Percentiles rank a stretch among this genome's conserved stretches.
Conservation (phyloP, 805 yeast species). For the Schwanniomyces polymorphus region DNA sequence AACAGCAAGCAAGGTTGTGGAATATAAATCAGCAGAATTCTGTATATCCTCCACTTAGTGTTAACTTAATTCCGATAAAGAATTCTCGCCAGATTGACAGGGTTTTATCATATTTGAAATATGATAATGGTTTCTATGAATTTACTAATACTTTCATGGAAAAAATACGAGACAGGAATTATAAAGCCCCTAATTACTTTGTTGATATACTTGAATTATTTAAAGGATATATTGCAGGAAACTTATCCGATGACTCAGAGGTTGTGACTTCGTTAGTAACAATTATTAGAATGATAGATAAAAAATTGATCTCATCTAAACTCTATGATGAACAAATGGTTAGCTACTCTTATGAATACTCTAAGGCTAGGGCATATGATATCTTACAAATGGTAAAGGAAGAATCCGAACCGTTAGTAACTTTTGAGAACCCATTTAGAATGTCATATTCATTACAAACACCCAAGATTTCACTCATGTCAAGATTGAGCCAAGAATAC, state of each 20-base stretch:
- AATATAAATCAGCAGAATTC: constrained; percentile 24
- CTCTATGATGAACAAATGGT: background rate
- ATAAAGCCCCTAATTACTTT: constrained; percentile 15
- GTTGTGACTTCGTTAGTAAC: constrained; percentile 48
- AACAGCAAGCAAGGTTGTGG: constrained; percentile 52
- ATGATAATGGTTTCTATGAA: constrained; percentile 13
- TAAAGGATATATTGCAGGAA: constrained; percentile 57
- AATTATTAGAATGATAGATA: constrained; percentile 29
- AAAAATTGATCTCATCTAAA: constrained; percentile 1
- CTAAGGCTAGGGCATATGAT: constrained; percentile 55
- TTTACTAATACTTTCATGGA: constrained; percentile 20
- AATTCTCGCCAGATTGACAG: constrained; percentile 10
- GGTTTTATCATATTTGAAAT: constrained; percentile 19
- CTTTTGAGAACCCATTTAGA: constrained; percentile 48
- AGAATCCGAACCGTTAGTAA: constrained; percentile 14
- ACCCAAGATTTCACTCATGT: constrained; percentile 46
- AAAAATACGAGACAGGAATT: constrained; percentile 5
- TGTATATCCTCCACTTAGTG: constrained; percentile 31
- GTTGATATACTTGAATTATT: constrained; percentile 45
- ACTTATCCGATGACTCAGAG: constrained; percentile 43
- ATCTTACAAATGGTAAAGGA: constrained; percentile 31
- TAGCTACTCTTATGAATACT: constrained; percentile 39
- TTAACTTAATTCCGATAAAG: constrained; percentile 30
- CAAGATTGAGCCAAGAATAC: constrained; percentile 45
- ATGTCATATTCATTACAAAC: constrained; percentile 49